Evolutionary conservation across 2,329 filamentous ascomycete genomes (phyloP).

Genomic region (Annulohypoxylon truncatum): DNA sequence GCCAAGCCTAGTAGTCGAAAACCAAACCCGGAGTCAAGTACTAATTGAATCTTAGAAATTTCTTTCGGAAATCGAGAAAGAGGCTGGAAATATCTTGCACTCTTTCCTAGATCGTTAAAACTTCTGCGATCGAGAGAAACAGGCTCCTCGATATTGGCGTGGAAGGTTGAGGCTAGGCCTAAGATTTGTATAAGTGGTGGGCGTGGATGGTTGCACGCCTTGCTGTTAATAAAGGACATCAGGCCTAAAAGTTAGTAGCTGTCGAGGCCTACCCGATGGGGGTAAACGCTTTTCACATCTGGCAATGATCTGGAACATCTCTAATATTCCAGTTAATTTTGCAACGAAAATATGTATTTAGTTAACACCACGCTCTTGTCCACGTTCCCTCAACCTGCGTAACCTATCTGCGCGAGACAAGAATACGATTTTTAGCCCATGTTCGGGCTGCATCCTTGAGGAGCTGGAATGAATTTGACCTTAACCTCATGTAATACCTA

Average conservation of each 20-base stretch:
- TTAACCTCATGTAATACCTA: background rate
- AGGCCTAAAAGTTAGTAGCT: too few species aligned
- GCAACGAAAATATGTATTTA: background rate
- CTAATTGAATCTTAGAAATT: slow-evolving; percentile 49
- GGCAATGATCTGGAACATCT: background rate
- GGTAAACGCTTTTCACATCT: background rate
- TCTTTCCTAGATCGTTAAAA: slow-evolving; percentile 39
- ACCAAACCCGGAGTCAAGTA: slow-evolving; percentile 36
- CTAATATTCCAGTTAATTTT: background rate
- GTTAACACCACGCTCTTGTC: background rate
- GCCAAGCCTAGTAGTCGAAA: slow-evolving; percentile 37
- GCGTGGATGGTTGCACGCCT: slow-evolving; percentile 23
- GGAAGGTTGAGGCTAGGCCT: background rate
- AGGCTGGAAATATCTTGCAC: slow-evolving; percentile 45
- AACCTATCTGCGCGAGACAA: background rate
- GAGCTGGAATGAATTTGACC: background rate
- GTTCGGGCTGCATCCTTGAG: slow-evolving; percentile 12
- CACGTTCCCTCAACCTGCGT: background rate
- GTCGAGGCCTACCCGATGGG: background rate
- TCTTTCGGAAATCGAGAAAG: slow-evolving; percentile 45
- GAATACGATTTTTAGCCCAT: slow-evolving; percentile 7
- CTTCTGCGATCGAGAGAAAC: background rate
- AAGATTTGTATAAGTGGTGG: background rate
- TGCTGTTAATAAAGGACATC: slow-evolving; percentile 24
- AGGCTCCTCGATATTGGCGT: background rate